A percentile compares a stretch with the other conserved stretches of the same genome.
These are phyloP conservation scores for Coniochaeta ligniaria DNA, from an alignment of 2,329 filamentous ascomycete species.

Conservation along the genomic window DNA sequence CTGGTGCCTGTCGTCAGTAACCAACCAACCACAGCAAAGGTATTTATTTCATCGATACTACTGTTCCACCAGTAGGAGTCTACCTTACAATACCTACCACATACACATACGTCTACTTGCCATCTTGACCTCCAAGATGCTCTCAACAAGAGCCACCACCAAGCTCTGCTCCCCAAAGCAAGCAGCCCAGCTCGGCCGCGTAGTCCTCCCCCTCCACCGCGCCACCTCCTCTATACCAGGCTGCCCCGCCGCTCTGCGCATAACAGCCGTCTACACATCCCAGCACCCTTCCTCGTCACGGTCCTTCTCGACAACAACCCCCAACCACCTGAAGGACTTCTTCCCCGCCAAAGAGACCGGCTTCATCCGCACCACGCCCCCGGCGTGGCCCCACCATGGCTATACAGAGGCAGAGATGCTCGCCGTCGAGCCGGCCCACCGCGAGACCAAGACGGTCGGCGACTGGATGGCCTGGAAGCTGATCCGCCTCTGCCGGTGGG, in stretches of 20 bases:
- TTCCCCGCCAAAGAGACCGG: constrained; percentile 56
- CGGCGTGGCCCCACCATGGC: constrained; percentile 64
- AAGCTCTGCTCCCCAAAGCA: constrained; percentile 19
- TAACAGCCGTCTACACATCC: constrained; percentile 16
- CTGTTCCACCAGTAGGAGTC: neutral
- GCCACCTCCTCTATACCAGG: constrained; percentile 10
- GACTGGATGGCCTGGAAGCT: constrained; percentile 74
- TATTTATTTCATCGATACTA: neutral
- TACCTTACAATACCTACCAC: neutral
- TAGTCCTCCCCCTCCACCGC: constrained; percentile 10
- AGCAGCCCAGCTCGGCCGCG: constrained; percentile 16
- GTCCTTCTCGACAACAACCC: constrained; percentile 42
- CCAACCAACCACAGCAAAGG: neutral
- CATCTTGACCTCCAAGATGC: constrained; percentile 12
- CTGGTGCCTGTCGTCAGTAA: neutral
- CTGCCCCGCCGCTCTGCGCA: constrained; percentile 17
- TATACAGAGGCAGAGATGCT: constrained; percentile 78
- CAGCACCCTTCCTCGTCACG: constrained; percentile 17
- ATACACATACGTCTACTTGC: neutral
- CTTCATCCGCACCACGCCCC: constrained; percentile 53
- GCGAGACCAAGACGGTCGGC: constrained; percentile 62
- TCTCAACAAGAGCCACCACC: constrained; percentile 16
- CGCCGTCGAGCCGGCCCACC: constrained; percentile 66
- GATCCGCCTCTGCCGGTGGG: constrained; percentile 58
- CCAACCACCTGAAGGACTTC: constrained; percentile 44